phyloP scores from a whole-genome alignment of 805 yeast genomes.

The Pichia cabralensis region DNA sequence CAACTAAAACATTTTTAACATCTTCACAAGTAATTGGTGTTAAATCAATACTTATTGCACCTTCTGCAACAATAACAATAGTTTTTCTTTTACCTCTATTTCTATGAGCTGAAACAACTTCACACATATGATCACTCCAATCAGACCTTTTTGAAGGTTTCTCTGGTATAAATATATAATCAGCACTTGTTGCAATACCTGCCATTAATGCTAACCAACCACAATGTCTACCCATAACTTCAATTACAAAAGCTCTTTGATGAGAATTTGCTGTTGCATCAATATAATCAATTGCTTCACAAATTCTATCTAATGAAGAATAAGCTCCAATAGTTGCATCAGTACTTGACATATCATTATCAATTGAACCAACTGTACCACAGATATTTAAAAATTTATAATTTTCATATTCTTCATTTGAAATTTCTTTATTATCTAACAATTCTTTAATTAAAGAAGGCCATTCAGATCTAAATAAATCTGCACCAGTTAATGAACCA shows the following conservation, averaged over 20 bases:
- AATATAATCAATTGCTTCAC: conserved; percentile 68
- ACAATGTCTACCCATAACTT: conserved; percentile 86
- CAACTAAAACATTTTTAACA: conserved; percentile 56
- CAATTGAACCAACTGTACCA: conserved; percentile 77
- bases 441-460: conserved; percentile 58
- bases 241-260: conserved; percentile 74
- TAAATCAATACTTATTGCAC: conserved; percentile 64
- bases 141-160: conserved; percentile 52
- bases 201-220: conserved; percentile 83
- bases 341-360: conserved; percentile 77
- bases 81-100: conserved; percentile 67
- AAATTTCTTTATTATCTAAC: conserved; percentile 32
- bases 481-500: conserved; percentile 78
- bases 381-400: conserved; percentile 55
- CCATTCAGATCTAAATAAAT: conserved; percentile 68
- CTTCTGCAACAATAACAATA: conserved; percentile 75
- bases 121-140: conserved; percentile 62
- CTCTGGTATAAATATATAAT: conserved; percentile 73
- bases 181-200: conserved; percentile 74
- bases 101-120: conserved; percentile 55
- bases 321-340: conserved; percentile 77
- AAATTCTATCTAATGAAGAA: conserved; percentile 67
- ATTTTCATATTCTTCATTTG: conserved; percentile 35
- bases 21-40: conserved; percentile 57
- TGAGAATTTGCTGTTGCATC: conserved; percentile 81